Base-by-base conservation (phyloP, 805 yeast genomes). In the Brettanomyces naardenensis region DNA sequence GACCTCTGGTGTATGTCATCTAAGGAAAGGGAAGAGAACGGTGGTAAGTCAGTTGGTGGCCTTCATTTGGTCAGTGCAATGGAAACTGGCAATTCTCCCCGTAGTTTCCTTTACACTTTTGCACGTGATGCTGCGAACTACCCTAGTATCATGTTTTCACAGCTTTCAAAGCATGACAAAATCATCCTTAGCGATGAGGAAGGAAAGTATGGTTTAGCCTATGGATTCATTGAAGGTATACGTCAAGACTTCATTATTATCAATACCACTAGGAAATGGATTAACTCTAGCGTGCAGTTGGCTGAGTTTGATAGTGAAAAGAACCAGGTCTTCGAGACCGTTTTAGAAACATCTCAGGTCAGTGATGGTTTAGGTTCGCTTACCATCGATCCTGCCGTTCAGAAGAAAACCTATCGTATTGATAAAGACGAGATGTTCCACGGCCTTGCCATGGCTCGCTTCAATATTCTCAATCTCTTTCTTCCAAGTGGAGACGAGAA, bases 391-490 rank as follows among this genome's bases (percentile, higher is more conserved):
- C 22, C 22, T 15, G 14, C 11, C 5, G 31, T 44, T 4, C 31
- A 20, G 6, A 21, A 35, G 7, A 50, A 43, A 13, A 58, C 40
- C 19, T 87, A 73, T 46, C 65, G 97, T 39, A 66, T 89, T 19
- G 97, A 90, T 54, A 78, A 75, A 51, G 94, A 88, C 58, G 88
- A 80, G 33, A 71, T 78, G 60, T 80, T 75, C 39, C 78, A 74
- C 46, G 88, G 89, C 0, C 68, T 89, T 67, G 74, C 86, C 0
- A 52, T 80, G 25, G 88, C 95, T 0, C 64, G 96, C 32, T 83
- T 62, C 56, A 92, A 90, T 51, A 44, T 92, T 4, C 55, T 88
- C 40, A 78, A 82, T 43, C 55, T 90, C 32, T 79, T 90, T 49
- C 49, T 75, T 25, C 55, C 67, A 1, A 62, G 56, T 3, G 62